Conservation (phyloP, 805 yeast species). For the Kurtzmaniella cleridarum region DNA sequence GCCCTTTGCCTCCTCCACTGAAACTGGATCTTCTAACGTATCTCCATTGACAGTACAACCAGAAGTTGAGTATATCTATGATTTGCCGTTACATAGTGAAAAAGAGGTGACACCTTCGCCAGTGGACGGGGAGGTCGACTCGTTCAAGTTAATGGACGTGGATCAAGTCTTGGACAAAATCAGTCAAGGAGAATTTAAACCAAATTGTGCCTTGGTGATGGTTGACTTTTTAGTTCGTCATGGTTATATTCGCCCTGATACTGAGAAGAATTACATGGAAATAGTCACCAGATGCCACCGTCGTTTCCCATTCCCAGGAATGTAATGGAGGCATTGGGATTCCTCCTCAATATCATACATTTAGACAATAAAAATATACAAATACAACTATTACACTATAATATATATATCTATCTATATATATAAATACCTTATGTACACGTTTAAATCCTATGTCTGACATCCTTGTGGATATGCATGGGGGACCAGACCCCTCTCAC, state of each 20-base stretch:
- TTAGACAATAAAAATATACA: too few species aligned
- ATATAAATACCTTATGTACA: not conserved
- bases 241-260: constrained; percentile 61
- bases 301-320: constrained; percentile 58
- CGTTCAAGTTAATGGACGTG: constrained; percentile 58
- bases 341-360: too few species aligned
- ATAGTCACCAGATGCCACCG: constrained; percentile 63
- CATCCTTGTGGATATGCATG: constrained; percentile 56
- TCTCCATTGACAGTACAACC: constrained; percentile 59
- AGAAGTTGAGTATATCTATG: constrained; percentile 80
- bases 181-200: constrained; percentile 65
- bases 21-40: not conserved
- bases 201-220: constrained; percentile 76
- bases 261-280: constrained; percentile 62
- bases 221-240: constrained; percentile 86
- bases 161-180: constrained; percentile 52
- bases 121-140: constrained; percentile 59
- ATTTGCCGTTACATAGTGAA: constrained; percentile 49
- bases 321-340: too few species aligned
- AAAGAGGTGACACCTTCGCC: constrained; percentile 38
- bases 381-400: not conserved
- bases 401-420: not conserved
- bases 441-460: constrained; percentile 33
- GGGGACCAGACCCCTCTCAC: constrained; percentile 99
- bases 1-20: constrained; percentile 8